Base-by-base conservation (phyloP, 495 filamentous ascomycete species). In the Penicillium salamii region DNA sequence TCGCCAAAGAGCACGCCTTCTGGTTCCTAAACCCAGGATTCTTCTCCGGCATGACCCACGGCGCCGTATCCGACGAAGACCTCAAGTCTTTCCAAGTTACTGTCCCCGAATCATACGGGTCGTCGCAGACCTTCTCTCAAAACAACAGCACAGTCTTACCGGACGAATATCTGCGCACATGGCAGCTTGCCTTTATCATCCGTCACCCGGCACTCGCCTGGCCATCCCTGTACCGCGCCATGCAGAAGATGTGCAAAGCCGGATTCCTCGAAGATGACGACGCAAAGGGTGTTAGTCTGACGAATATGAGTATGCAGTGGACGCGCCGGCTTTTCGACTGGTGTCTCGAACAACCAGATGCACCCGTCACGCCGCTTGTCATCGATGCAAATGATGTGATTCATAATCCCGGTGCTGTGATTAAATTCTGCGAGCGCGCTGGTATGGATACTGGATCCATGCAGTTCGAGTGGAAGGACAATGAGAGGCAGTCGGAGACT, bases 381-480 rank as follows among this genome's bases (percentile, higher is more conserved):
- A 49, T 78, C 13, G 75, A 78, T 49, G 75, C 75, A 0, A 57
- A 76, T 49, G 75, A 78, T 53, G 48, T 75, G 2, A 75, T 75
- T 15, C 49, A 58, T 2, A 50, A 62, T 1, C 70, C 61, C 1
- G 51, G 46, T 26, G 49, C 63, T n/a, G 61, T 78, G 15, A 23
- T 46, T 4, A 54, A 48, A 15, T 71, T 70, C 24, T 62, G 61
- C 31, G 54, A 63, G 42, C 29, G 59, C 7, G 56, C 62, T 9
- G 69, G 72, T 4, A 24, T 78, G 21, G 71, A 76, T 37, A n/a
- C 55, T 2, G 14, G 34, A 0, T 53, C 51, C 40, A 23, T 75
- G 24, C 50, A 55, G 55, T 77, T 66, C 49, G 59, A 67, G 41
- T 77, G 74, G 74, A 57, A 55, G 26, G 55, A 39, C 5, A 7